Base-by-base conservation (phyloP, 1,284 basidiomycete species). In the Leccinum fallax region DNA sequence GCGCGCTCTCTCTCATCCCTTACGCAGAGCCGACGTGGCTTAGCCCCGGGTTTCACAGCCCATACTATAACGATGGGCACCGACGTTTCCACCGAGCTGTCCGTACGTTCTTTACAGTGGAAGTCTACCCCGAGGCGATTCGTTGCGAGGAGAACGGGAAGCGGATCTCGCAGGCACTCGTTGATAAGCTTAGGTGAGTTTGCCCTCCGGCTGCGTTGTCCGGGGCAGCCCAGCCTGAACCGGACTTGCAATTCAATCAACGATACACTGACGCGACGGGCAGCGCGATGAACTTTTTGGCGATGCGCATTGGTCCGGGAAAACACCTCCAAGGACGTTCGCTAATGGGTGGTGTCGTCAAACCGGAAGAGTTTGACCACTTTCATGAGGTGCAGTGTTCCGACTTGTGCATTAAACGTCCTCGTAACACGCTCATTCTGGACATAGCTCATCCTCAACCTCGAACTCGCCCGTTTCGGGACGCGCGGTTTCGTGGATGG, bases 11-110 rank as follows among this genome's bases (percentile, higher is more conserved):
- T 26, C 75, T 82, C 60, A 89, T 97, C 0, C 95, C 95, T 0
- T 97, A 97, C 71, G 94, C 87, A 1, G 95, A 98, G 71, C 90
- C 94, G 2, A 88, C 90, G 2, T 97, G 94, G 94, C 85, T 97
- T 46, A 80, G 79, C n/a, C 77, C 85, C 5, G 93, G 92, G 0
- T 96, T 89, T 79, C 82, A 85, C 70, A 90, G 83, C 63, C 92
- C 95, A 0, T 98, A 96, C 76, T 97, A 93, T 78, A 89, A 83
- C 21, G 89, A 94, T 1, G 81, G 81, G 16, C 90, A 92, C 66
- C 74, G 83, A 43, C 79, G 74, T 58, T 92, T 92, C 76, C 90
- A 92, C 66, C 82, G 77, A 34, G 87, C 83, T 0, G 77, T 86
- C 40, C 81, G 90, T 43, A 80, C 80, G 68, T 89, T 92, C 71